Base-by-base conservation (phyloP, 1,284 basidiomycete genomes). In the Trichosporon inkin region DNA sequence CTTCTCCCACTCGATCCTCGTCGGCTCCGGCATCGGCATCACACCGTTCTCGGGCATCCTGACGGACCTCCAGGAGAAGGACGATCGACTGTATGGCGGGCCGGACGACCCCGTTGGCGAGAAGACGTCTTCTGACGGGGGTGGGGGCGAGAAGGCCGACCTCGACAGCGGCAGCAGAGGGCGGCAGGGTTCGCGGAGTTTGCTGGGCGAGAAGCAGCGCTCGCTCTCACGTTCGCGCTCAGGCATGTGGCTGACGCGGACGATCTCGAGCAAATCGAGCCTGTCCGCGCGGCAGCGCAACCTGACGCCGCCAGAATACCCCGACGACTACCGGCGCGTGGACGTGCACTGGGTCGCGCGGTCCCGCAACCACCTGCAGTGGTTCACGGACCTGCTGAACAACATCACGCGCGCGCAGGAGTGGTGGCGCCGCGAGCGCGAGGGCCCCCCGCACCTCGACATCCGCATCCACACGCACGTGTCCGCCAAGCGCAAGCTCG, bases 271-370 rank as follows among this genome's bases (percentile, higher is more conserved):
- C 34, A 16, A 24, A 24, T 20, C 22, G 16, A 35, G 32, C 17
- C 17, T 20, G 34, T 20, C 39, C 14, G 35, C 36, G 32, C 36
- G 44, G 17, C 59, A 53, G 32, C 56, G 60, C 8, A 62, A 62
- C 53, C 37, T 20, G 10, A 38, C 37, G 0, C 56, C 60, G 1
- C n/a, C 32, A 0, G 52, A 55, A 44, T 55, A 56, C 38, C 55
- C 51, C 28, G 20, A 36, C 22, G 67, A 71, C 56, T 71, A 71
- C 59, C 60, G 63, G 2, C 67, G 70, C 6, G 62, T 68, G 7
- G 70, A 71, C 57, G 61, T 71, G 55, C 70, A 71, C 65, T 71
- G 70, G 68, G 64, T 68, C 40, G 68, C 67, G n/a, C 65, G 70
- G 10, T 58, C 61, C 54, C 62, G 60, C 52, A 65, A 64, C 49